Evolutionary conservation across 768 basidiomycete species (phyloP).

Genomic region (Suillus cothurnatus): DNA sequence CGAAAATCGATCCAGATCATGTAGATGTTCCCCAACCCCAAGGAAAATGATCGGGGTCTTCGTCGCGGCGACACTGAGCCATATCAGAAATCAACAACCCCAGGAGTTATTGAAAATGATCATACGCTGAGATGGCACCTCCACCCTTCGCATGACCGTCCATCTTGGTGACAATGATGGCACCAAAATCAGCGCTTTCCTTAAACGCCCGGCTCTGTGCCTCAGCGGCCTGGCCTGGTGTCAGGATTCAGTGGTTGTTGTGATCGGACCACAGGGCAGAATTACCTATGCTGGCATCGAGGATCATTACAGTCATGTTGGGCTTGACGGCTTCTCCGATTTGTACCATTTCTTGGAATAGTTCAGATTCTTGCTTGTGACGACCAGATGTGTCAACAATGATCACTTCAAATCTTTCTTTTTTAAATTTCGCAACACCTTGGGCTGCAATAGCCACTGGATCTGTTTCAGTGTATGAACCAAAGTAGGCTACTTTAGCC

Average conservation of each 20-base stretch:
- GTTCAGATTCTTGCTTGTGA: constrained; percentile 95
- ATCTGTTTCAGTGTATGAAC: constrained; percentile 98
- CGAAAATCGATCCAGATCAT: constrained; percentile 94
- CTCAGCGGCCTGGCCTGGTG: constrained; percentile 92
- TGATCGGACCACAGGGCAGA: constrained; percentile 7
- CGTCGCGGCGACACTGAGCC: constrained; percentile 89
- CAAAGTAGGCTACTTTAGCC: constrained; percentile 98
- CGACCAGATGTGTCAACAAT: constrained; percentile 98
- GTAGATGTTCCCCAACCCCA: constrained; percentile 96
- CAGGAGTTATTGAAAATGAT: constrained; percentile 16
- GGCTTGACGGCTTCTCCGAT: constrained; percentile 93
- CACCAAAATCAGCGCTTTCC: constrained; percentile 95
- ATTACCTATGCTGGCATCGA: constrained; percentile 95
- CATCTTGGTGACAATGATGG: constrained; percentile 99
- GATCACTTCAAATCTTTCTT: constrained; percentile 97
- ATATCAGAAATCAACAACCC: neutral
- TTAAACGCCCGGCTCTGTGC: constrained; percentile 97
- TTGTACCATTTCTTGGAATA: constrained; percentile 98
- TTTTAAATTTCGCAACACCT: constrained; percentile 96
- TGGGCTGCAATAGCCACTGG: constrained; percentile 93
- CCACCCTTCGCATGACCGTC: constrained; percentile 99
- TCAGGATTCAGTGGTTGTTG: constrained; percentile 1
- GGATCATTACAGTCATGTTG: constrained; percentile 92
- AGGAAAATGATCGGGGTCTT: constrained; percentile 99
- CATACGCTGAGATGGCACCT: constrained; percentile 98